Evolutionary conservation across 169 alveolate species (phyloP), one percentile per base, ranked within the genome.

Genomic region (Amoebophrya sp.): DNA sequence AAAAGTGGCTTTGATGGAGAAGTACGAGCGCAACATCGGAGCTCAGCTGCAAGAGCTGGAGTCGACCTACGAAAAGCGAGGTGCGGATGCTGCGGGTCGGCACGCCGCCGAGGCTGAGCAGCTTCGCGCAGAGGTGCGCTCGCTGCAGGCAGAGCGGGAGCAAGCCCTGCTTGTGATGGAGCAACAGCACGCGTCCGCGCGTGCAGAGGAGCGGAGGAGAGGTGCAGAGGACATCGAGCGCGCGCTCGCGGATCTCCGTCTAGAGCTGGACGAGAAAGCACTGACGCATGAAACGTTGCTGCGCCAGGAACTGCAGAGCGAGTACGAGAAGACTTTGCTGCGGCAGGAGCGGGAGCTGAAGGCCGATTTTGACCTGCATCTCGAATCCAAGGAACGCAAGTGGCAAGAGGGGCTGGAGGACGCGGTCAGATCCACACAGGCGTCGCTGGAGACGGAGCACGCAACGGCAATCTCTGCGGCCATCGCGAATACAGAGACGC

Each of bases 261-360:
- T 10, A 53, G 76, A 53, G 23, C n/a, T n/a, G n/a, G n/a, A n/a
- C n/a, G n/a, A 53, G 23, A 53, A 10, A 53, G 23, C n/a, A 53
- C 23, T 10, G 76, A 53, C n/a, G 76, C 76, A 23, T 0, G 83
- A 65, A 26, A 65, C 18, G 83, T 36, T 1, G 26, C 83, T 65
- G 33, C 83, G 83, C 36, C 39, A 65, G 26, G 83, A 65, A 0
- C 83, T 65, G 83, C 83, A 65, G 83, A 1, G 18, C 39, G 33
- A 26, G 36, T 65, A 65, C 83, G 83, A 65, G 18, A 6, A 10
- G 26, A 53, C 10, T 10, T 23, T 53, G 76, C n/a, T 14, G 23
- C 76, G 76, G 76, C n/a, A 14, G 76, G 76, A 53, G 76, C n/a
- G n/a, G 76, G 76, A 53, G 76, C n/a, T 53, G n/a, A n/a, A n/a